Percentiles rank a stretch among this genome's conserved stretches.
These are phyloP conservation scores for Xylariaceae sp. DNA, from an alignment of 2,329 filamentous ascomycete species.

Conservation along the genomic window DNA sequence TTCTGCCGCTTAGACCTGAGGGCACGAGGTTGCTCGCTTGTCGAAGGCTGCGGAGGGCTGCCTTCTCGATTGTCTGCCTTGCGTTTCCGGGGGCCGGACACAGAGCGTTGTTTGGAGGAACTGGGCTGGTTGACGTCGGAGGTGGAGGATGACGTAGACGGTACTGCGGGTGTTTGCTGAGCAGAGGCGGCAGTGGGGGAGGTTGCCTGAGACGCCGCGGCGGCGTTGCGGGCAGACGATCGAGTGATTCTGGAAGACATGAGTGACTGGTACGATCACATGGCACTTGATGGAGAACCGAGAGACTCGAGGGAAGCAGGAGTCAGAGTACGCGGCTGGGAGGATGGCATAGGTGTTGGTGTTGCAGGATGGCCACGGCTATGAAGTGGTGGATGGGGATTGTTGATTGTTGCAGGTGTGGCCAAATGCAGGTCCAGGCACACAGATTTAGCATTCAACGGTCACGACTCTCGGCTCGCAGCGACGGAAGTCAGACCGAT, in stretches of 20 bases:
- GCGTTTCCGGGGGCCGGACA: constrained; percentile 61
- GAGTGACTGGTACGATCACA: constrained; percentile 49
- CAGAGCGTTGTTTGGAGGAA: constrained; percentile 38
- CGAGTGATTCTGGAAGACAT: constrained; percentile 97
- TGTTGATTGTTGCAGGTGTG: not conserved
- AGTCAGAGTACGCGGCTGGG: constrained; percentile 7
- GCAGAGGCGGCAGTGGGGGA: constrained; percentile 38
- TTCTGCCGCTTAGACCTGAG: constrained; percentile 71
- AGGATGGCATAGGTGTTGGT: constrained; percentile 10
- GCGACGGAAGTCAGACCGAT: too few relatives aligned
- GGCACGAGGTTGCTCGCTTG: constrained; percentile 32
- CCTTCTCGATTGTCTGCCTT: constrained; percentile 57
- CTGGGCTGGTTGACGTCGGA: constrained; percentile 34
- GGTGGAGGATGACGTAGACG: constrained; percentile 39
- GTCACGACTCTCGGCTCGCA: too few relatives aligned
- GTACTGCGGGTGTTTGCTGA: constrained; percentile 37
- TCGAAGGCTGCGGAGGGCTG: constrained; percentile 36
- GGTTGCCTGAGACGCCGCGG: constrained; percentile 65
- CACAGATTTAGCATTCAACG: too few relatives aligned
- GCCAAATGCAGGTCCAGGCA: not conserved
- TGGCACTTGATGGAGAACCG: constrained; percentile 13
- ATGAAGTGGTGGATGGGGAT: not conserved
- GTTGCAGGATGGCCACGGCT: not conserved
- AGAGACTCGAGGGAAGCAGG: constrained; percentile 12
- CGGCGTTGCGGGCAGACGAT: constrained; percentile 87